These are phyloP conservation scores for Plasmodium falciparum DNA, from an alignment of 169 alveolate genomes.

Conservation along the genomic window DNA sequence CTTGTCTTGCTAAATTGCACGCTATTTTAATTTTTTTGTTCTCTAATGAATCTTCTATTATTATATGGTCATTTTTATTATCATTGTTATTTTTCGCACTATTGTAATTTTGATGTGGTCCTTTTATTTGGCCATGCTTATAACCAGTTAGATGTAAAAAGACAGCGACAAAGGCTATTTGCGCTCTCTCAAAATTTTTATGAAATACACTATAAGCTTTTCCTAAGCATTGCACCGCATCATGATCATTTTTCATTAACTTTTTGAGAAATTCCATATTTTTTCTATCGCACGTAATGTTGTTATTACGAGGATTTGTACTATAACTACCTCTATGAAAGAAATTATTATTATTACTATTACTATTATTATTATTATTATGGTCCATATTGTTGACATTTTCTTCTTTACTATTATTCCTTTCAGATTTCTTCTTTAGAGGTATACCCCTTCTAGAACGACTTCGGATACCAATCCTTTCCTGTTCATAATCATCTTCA, in stretches of 20 bases:
- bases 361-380: no score
- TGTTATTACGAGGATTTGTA: background rate
- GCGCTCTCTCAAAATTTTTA: slow-evolving; percentile 75
- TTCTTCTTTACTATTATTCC: background rate
- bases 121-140: slow-evolving; percentile 18
- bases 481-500: slow-evolving; percentile 11
- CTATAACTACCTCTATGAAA: no score
- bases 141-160: slow-evolving; percentile 70
- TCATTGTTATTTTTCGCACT: background rate
- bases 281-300: slow-evolving; percentile 4
- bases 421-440: background rate
- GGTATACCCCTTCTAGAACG: background rate
- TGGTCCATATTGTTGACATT: background rate
- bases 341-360: no score
- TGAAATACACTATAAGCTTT: slow-evolving; percentile 60
- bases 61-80: slow-evolving; percentile 5
- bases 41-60: slow-evolving; percentile 39
- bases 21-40: slow-evolving; percentile 63
- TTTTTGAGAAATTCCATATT: slow-evolving; percentile 54
- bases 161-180: slow-evolving; percentile 71
- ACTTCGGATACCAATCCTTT: no score
- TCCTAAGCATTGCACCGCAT: slow-evolving; percentile 56
- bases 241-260: slow-evolving; percentile 51
- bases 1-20: slow-evolving; percentile 77
- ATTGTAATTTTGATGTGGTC: background rate